Percentiles rank a stretch among this genome's conserved stretches.
Conservation (phyloP, 768 basidiomycete genomes). For the Macrocybe gigantea region DNA sequence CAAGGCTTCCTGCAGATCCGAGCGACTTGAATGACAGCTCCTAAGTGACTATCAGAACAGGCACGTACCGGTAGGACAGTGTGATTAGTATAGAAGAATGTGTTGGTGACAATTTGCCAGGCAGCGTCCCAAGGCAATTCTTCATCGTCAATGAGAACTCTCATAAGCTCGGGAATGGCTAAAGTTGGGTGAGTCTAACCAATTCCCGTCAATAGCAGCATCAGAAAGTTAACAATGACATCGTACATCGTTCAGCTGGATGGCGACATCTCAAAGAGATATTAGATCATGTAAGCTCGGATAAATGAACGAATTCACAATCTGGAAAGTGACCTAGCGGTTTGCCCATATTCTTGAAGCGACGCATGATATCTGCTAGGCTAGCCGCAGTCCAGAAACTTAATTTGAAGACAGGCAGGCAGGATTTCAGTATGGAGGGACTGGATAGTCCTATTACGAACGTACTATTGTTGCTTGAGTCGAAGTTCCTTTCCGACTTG, state of each 20-base stretch:
- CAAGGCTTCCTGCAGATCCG: constrained; percentile 55
- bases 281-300: constrained; percentile 4
- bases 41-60: neutral
- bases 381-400: constrained; percentile 89
- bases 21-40: neutral
- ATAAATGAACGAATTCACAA: constrained; percentile 37
- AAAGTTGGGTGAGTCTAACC: constrained; percentile 87
- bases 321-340: constrained; percentile 79
- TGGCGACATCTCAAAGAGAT: constrained; percentile 59
- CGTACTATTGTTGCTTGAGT: constrained; percentile 88
- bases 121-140: constrained; percentile 78
- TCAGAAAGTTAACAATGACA: neutral
- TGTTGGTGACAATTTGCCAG: constrained; percentile 85
- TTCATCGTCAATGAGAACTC: constrained; percentile 89
- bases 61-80: constrained; percentile 78
- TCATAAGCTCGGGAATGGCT: constrained; percentile 93
- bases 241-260: constrained; percentile 89
- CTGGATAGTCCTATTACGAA: neutral
- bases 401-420: neutral
- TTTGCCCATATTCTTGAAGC: constrained; percentile 87
- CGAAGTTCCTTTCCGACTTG: constrained; percentile 82
- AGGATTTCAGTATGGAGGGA: neutral
- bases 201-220: neutral
- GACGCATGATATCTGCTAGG: constrained; percentile 82
- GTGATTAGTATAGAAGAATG: constrained; percentile 96